Base-by-base conservation (phyloP, 2,329 filamentous ascomycete species). In the Talaromyces albobiverticillius region DNA sequence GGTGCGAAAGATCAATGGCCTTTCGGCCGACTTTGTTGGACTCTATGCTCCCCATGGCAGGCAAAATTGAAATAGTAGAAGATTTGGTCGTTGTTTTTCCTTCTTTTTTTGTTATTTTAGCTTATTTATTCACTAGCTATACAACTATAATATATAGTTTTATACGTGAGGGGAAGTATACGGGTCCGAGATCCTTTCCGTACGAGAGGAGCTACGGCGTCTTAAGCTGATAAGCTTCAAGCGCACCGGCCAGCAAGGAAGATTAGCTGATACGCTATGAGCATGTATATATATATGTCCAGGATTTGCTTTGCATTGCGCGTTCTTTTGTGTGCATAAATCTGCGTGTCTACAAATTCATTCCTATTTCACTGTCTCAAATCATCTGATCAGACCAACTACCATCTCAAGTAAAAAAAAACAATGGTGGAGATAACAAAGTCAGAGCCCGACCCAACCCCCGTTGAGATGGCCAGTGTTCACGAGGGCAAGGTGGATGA, bases 111-210 rank as follows among this genome's bases (percentile, higher is more conserved):
- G n/a, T n/a, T 5, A 29, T 5, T 29, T 29, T 29, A 29, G 25
- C 25, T 29, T 4, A 29, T 29, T 9, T 29, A 29, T 29, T 29
- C 25, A 29, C 4, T 29, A 29, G 4, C 4, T 29, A 29, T 29
- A 29, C 25, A 5, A 29, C 25, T 9, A 5, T 29, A 29, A n/a
- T n/a, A 29, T 29, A 29, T 29, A 29, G 25, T 5, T 9, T 29
- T 29, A 29, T 5, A 29, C 25, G 25, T 9, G 25, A 29, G 43
- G 43, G 31, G 43, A 46, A 31, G 6, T n/a, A n/a, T n/a, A n/a
- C n/a, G n/a, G 23, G 60, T 61, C 20, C 51, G 61, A 43, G 60
- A 56, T n/a, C 61, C 60, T 1, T 62, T 57, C 16, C 59, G 57
- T 62, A n/a, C n/a, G n/a, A n/a, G n/a, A n/a, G n/a, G n/a, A n/a